Evolutionary conservation across 1,139 yeast species (phyloP).

Genomic region (Magnusiomyces sp.): DNA sequence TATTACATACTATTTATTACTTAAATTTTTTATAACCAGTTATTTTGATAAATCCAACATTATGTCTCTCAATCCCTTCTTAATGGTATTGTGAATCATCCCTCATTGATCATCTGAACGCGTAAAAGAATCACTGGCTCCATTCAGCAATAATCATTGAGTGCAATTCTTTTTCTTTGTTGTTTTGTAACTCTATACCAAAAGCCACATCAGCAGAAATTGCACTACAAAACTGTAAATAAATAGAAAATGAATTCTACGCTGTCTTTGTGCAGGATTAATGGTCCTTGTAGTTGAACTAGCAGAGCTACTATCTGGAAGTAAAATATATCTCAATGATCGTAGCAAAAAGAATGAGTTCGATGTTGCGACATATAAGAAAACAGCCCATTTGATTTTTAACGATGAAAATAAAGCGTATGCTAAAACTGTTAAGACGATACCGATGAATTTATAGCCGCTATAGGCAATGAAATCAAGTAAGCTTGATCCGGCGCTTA

Average conservation of each 20-base stretch:
- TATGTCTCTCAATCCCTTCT: no score
- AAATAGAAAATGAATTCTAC: conserved; percentile 79
- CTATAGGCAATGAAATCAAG: conserved; percentile 86
- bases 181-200: no score
- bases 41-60: no score
- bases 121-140: no score
- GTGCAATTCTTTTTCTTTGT: no score
- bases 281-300: conserved; percentile 25
- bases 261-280: conserved; percentile 58
- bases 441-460: conserved; percentile 83
- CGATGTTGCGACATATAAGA: conserved; percentile 34
- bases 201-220: conserved; percentile 49
- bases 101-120: no score
- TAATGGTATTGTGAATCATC: no score
- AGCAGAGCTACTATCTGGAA: conserved; percentile 35
- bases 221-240: conserved; percentile 80
- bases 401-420: conserved; percentile 36
- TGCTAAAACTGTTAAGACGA: conserved; percentile 33
- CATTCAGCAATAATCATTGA: no score
- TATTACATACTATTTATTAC: no score
- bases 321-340: conserved; percentile 72
- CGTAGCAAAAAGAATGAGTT: conserved; percentile 51
- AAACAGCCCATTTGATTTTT: conserved; percentile 38
- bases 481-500: conserved; percentile 49
- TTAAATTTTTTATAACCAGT: no score